phyloP scores from a whole-genome alignment of 345 rosid genomes.

The Eucalyptus dawsonii region DNA sequence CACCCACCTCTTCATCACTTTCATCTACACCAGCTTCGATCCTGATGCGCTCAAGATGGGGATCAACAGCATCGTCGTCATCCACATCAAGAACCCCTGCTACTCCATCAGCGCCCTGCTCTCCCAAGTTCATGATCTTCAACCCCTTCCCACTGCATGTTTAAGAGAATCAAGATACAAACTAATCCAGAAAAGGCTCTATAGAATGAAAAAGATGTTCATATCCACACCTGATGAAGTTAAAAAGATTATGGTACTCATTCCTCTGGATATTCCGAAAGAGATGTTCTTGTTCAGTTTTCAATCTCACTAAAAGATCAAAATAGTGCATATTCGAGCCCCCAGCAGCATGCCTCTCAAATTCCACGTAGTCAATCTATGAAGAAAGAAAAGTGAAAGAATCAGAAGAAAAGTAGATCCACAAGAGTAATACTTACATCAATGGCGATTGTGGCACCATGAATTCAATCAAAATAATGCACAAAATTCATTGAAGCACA shows the following conservation, averaged over 20 bases:
- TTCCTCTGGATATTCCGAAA: constrained; percentile 95
- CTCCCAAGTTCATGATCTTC: constrained; percentile 91
- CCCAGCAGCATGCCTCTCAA: constrained; percentile 98
- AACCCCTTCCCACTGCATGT: constrained; percentile 62
- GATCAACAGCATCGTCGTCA: constrained; percentile 88
- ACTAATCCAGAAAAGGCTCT: background rate
- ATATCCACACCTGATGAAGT: constrained; percentile 62
- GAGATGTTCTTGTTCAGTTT: constrained; percentile 94
- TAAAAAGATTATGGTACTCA: constrained; percentile 81
- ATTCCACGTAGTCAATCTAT: constrained; percentile 92
- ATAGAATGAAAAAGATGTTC: background rate
- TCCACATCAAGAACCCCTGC: constrained; percentile 64
- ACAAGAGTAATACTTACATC: background rate
- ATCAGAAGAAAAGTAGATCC: background rate
- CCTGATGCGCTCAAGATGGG: constrained; percentile 85
- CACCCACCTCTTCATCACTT: constrained; percentile 81
- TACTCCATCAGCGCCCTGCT: constrained; percentile 45
- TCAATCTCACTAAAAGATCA: constrained; percentile 83
- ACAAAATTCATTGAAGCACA: background rate
- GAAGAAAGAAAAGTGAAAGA: background rate
- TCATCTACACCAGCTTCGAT: constrained; percentile 81
- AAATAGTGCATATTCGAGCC: constrained; percentile 99
- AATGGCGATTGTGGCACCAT: background rate
- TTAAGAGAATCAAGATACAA: background rate
- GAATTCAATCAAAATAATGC: background rate